Conservation (phyloP, 176 grass and related monocot genomes). For the Tuctoria greenei region DNA sequence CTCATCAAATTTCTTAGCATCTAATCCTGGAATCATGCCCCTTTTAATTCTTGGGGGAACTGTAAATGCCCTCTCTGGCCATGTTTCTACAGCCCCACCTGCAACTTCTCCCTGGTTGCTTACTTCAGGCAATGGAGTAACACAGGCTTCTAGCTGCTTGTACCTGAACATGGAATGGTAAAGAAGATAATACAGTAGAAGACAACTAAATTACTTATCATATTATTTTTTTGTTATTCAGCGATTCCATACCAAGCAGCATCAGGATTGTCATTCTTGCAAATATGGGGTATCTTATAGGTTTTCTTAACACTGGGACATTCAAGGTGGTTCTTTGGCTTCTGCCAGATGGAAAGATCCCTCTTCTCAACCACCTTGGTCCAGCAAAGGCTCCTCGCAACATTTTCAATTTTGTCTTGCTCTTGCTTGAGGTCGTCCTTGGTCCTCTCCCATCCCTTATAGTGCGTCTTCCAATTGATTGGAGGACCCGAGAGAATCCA, state of each 20-base stretch:
- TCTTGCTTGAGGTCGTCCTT: constrained; percentile 81
- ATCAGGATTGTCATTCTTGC: constrained; percentile 79
- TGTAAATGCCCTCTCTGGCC: constrained; percentile 72
- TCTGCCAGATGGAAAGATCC: constrained; percentile 91
- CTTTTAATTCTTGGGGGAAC: constrained; percentile 85
- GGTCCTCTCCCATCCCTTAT: constrained; percentile 75
- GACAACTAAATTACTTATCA: neutral
- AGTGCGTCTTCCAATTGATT: constrained; percentile 86
- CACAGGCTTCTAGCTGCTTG: constrained; percentile 79
- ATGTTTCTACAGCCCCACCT: constrained; percentile 62
- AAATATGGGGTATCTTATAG: constrained; percentile 71
- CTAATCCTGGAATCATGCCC: constrained; percentile 69
- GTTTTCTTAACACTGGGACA: constrained; percentile 59
- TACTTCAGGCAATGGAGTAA: constrained; percentile 88
- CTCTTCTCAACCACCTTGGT: constrained; percentile 75
- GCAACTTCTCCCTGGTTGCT: constrained; percentile 72
- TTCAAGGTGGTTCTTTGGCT: constrained; percentile 84
- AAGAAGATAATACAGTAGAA: constrained; percentile 12
- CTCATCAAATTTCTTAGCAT: constrained; percentile 72
- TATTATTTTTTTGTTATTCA: constrained; percentile 5
- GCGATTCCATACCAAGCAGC: constrained; percentile 62
- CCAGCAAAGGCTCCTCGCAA: constrained; percentile 80
- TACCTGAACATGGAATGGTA: constrained; percentile 49
- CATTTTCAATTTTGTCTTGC: constrained; percentile 83
- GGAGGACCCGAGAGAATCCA: constrained; percentile 92